Base-by-base conservation (phyloP, 768 basidiomycete species). In the Sutorius australiensis region DNA sequence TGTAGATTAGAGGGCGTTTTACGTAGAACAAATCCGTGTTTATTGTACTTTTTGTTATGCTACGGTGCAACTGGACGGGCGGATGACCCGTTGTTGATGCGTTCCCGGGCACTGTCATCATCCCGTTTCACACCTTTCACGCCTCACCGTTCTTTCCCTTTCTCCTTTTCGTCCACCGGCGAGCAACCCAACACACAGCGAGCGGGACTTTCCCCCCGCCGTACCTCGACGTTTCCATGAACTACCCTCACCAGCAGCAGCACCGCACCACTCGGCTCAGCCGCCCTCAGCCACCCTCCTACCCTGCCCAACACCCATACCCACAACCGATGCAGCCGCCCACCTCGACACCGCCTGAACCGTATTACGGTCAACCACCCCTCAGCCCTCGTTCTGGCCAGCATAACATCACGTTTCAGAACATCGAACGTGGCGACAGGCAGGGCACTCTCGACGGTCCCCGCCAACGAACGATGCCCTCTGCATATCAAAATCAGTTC, bases 391-490 rank as follows among this genome's bases (percentile, higher is more conserved):
- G 68, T 27, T 40, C 61, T 16, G 45, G n/a, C 14, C 55, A 57
- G 34, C 59, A 74, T 40, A 78, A 75, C 59, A 84, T 92, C 24
- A 84, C 85, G 33, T 92, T 92, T 65, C 83, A 84, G 68, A 77
- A 75, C 50, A 74, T 59, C 16, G 89, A 91, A 66, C 80, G 78
- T 63, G 88, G 88, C 44, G 87, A 89, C 71, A 80, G 87, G 50
- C 76, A 73, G 21, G 76, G 73, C 7, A 71, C 77, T 12, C 71
- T 88, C 32, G 86, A 86, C 64, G 73, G 75, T n/a, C 70, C 75
- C 19, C 79, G 80, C 13, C 77, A 78, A 56, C 73, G 77, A 32
- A 68, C 67, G 28, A 72, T 79, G 50, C 72, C 72, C 47, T 73
- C 73, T 34, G 67, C 78, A 8, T 78, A 75, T 70, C 78, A 73